Percentiles rank a stretch among this genome's conserved stretches.
These are phyloP conservation scores for Russula brevipes DNA, from an alignment of 768 basidiomycete genomes.

Conservation along the genomic window DNA sequence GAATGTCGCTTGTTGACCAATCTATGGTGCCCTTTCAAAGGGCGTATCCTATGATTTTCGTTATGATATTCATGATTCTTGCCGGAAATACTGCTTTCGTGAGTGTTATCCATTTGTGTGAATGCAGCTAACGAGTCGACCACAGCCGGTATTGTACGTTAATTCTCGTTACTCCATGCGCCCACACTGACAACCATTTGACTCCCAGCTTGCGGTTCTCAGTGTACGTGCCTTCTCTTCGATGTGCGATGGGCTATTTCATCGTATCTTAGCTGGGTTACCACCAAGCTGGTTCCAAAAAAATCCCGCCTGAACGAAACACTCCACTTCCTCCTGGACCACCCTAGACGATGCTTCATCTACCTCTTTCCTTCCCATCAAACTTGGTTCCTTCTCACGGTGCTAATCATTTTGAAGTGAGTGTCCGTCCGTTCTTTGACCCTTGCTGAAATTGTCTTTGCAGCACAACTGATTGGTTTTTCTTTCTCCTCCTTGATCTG, in stretches of 20 bases:
- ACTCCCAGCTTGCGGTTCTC: conserved; percentile 62
- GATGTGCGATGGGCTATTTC: conserved; percentile 8
- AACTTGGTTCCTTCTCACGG: conserved; percentile 80
- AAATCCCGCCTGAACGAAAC: conserved; percentile 68
- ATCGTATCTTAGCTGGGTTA: conserved; percentile 54
- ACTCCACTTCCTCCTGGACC: conserved; percentile 87
- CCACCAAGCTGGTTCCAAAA: conserved; percentile 55
- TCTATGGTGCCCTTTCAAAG: conserved; percentile 90
- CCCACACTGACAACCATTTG: background rate
- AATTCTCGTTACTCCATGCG: background rate
- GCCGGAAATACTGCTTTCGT: conserved; percentile 95
- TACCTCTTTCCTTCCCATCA: conserved; percentile 91
- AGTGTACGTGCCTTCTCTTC: conserved; percentile 52
- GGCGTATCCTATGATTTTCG: conserved; percentile 75
- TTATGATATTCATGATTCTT: conserved; percentile 69
- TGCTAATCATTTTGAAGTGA: conserved; percentile 68
- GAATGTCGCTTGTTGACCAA: conserved; percentile 78
- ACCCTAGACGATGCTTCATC: conserved; percentile 87
- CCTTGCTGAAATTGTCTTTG: background rate
- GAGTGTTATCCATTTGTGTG: conserved; percentile 36
- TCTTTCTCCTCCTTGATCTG: conserved; percentile 84
- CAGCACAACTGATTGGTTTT: conserved; percentile 82
- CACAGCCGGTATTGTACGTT: conserved; percentile 80
- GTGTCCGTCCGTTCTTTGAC: conserved; percentile 23
- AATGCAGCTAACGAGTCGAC: background rate